Base-by-base conservation (phyloP, 768 basidiomycete species). In the Pholiota microspora region DNA sequence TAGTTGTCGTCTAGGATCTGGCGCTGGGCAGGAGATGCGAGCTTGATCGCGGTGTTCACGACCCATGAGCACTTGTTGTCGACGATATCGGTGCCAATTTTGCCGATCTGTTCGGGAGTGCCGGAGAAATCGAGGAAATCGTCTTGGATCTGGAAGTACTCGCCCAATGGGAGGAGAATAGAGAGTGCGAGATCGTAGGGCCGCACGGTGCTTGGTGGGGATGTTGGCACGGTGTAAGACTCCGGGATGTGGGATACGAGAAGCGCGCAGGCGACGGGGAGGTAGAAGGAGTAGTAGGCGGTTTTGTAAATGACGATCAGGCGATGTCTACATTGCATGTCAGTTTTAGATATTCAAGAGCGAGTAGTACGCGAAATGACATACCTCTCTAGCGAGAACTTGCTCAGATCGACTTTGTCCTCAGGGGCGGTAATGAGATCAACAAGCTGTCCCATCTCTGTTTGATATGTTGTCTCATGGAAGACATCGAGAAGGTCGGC, bases 11-110 rank as follows among this genome's bases (percentile, higher is more conserved):
- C 84, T n/a, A 88, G 74, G 23, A 84, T 67, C 24, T 68, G 68
- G 31, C 82, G 79, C 67, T 88, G 86, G n/a, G 65, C 78, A 0
- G 82, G 73, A 3, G 72, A 76, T 1, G 79, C 84, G 36, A 76
- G 67, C 15, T 72, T 69, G 54, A 98, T 77, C 25, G 94, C 97
- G 18, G 84, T 85, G 73, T 97, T 98, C 70, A 98, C 79, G 62
- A 88, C 87, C 97, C 96, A 99, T 15, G 89, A 89, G 72, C 96
- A 98, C 75, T 99, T 99, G 84, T 98, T 98, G 73, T 99, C 96
- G 55, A 98, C 70, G 64, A 99, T 99, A 69, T 98, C 97, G 13
- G 96, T 98, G 18, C 96, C 97, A 55, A 99, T 85, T 75, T 99
- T 98, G 45, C 96, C 96, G 49, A 98, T 89, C 62, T 89, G 80